phyloP scores from a whole-genome alignment of 176 grass and related monocot genomes.

The Zoysia pacifica region DNA sequence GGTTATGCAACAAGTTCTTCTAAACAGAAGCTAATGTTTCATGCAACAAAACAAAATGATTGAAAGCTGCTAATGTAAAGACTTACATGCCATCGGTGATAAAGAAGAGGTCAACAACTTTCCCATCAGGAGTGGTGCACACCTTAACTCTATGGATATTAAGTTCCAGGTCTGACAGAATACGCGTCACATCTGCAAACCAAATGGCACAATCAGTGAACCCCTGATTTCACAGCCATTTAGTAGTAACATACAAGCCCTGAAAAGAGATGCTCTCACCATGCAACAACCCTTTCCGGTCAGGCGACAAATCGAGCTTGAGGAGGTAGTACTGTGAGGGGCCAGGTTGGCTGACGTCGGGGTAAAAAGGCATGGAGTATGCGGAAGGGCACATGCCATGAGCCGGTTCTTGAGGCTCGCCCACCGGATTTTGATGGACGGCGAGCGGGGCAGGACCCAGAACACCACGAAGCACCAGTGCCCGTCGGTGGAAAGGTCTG shows the following conservation, averaged over 20 bases:
- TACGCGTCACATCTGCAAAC: slow-evolving; percentile 71
- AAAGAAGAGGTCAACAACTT: slow-evolving; percentile 85
- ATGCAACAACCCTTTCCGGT: slow-evolving; percentile 86
- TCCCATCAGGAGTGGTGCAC: slow-evolving; percentile 76
- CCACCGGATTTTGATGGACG: slow-evolving; percentile 64
- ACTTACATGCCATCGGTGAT: slow-evolving; percentile 90
- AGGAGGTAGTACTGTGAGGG: slow-evolving; percentile 68
- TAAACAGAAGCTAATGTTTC: background rate
- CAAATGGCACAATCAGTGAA: background rate
- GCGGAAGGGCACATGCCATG: slow-evolving; percentile 73
- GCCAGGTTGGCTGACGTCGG: slow-evolving; percentile 49
- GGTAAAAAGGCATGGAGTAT: slow-evolving; percentile 69
- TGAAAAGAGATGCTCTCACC: slow-evolving; percentile 41
- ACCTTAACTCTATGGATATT: slow-evolving; percentile 94
- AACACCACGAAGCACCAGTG: slow-evolving; percentile 93
- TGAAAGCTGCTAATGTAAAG: background rate
- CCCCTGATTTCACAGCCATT: background rate
- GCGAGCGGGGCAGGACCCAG: slow-evolving; percentile 75
- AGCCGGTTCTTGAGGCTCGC: slow-evolving; percentile 78
- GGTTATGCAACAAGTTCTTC: background rate
- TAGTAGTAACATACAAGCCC: background rate
- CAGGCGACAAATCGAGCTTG: slow-evolving; percentile 72
- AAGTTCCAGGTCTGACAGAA: slow-evolving; percentile 79
- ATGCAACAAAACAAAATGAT: background rate
- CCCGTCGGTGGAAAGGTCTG: slow-evolving; percentile 90